A percentile compares a stretch with the other conserved stretches of the same genome.
Conservation (phyloP, 1,284 basidiomycete genomes). For the Hymenochaete sp. region DNA sequence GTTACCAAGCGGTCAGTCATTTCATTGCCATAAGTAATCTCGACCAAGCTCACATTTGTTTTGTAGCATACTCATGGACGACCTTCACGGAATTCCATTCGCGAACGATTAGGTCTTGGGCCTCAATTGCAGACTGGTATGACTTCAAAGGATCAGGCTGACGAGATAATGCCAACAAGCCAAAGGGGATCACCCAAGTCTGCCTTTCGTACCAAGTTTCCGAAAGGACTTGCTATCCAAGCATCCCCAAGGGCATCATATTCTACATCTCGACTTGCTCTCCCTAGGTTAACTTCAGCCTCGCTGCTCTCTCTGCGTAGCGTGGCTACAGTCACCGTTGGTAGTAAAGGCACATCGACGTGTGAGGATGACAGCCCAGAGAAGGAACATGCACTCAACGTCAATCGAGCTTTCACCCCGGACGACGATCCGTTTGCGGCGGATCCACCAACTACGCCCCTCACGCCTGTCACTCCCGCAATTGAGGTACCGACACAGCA, state of each 20-base stretch:
- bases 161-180: background rate
- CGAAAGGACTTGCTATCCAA: background rate
- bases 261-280: background rate
- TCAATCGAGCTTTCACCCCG: slow-evolving; percentile 10
- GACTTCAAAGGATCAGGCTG: too few species aligned
- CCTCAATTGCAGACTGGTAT: slow-evolving; percentile 15
- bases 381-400: slow-evolving; percentile 2
- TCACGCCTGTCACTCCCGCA: slow-evolving; percentile 7
- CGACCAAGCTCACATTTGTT: background rate
- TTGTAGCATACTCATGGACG: slow-evolving; percentile 8
- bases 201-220: background rate
- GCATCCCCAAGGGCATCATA: slow-evolving; percentile 4
- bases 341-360: background rate
- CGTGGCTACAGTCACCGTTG: slow-evolving; percentile 8
- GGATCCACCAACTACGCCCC: slow-evolving; percentile 8
- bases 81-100: slow-evolving; percentile 12
- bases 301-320: slow-evolving; percentile 13
- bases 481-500: too few species aligned
- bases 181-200: background rate
- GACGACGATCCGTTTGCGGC: slow-evolving; percentile 17
- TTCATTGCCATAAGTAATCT: background rate
- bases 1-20: slow-evolving; percentile 5
- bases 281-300: slow-evolving; percentile 9
- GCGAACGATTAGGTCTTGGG: slow-evolving; percentile 16
- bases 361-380: slow-evolving; percentile 1